A percentile compares a stretch with the other conserved stretches of the same genome.
Conservation (phyloP, 306 rosid species). For the Quercus cerris region DNA sequence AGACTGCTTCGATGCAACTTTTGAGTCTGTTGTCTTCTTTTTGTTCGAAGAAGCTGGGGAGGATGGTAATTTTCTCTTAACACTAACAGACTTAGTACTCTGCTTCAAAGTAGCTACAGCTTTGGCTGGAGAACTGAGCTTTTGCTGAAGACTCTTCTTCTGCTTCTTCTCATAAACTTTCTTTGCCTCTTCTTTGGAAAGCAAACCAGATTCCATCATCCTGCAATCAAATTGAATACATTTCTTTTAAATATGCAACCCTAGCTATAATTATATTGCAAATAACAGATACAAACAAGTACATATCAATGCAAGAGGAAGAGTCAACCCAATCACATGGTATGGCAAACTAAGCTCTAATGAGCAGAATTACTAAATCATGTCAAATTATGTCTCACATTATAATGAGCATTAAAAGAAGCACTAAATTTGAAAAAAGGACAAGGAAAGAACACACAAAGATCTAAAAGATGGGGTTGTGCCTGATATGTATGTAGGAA, state of each 20-base stretch:
- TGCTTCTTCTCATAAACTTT: constrained; percentile 62
- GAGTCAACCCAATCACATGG: neutral
- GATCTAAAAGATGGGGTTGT: neutral
- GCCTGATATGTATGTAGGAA: neutral
- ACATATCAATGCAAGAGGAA: neutral
- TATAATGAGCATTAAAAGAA: neutral
- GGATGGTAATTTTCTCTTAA: constrained; percentile 37
- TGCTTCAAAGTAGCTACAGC: constrained; percentile 30
- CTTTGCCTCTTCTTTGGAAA: constrained; percentile 62
- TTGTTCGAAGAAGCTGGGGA: constrained; percentile 32
- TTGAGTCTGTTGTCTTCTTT: constrained; percentile 35
- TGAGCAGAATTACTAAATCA: neutral
- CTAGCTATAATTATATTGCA: neutral
- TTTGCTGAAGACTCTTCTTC: constrained; percentile 44
- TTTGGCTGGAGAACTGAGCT: constrained; percentile 50
- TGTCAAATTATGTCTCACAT: neutral
- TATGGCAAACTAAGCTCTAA: neutral
- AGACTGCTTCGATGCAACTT: constrained; percentile 29
- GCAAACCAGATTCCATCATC: constrained; percentile 94
- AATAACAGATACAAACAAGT: neutral
- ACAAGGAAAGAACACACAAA: neutral
- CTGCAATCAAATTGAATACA: constrained; percentile 39
- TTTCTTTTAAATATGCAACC: neutral
- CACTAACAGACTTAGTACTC: constrained; percentile 34
- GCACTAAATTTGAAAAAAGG: no score